Evolutionary conservation across 1,284 basidiomycete genomes (phyloP).

Genomic region (Fomitopsis palustris): DNA sequence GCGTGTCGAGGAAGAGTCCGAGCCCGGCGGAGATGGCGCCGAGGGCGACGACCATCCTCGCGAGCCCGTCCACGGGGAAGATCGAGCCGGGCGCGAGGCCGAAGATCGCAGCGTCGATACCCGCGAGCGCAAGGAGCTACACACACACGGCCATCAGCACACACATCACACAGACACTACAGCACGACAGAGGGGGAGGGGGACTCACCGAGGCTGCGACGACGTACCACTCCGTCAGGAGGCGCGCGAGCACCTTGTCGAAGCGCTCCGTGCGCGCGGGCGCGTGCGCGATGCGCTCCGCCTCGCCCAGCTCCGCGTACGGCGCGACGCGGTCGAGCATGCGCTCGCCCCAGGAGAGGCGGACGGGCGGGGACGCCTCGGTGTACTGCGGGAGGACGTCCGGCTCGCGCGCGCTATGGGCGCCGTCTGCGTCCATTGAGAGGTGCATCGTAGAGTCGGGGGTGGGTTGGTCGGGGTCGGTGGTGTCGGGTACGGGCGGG

Average conservation of each 20-base stretch:
- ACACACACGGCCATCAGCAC: neutral
- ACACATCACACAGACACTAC: no score
- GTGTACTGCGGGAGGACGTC: constrained; percentile 37
- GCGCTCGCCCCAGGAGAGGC: constrained; percentile 34
- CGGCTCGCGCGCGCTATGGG: constrained; percentile 20
- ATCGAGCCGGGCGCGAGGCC: constrained; percentile 50
- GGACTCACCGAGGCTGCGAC: constrained; percentile 29
- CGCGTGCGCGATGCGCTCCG: neutral
- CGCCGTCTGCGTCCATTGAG: neutral
- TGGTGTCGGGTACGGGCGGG: constrained; percentile 4
- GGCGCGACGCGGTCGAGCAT: constrained; percentile 31
- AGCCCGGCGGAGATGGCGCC: constrained; percentile 57
- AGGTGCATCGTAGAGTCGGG: constrained; percentile 1
- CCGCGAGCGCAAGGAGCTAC: constrained; percentile 25
- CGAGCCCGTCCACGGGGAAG: constrained; percentile 42
- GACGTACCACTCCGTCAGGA: constrained; percentile 34
- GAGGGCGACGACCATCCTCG: constrained; percentile 47
- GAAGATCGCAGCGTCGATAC: constrained; percentile 44
- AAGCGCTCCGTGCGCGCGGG: constrained; percentile 27
- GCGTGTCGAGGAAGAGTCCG: constrained; percentile 56
- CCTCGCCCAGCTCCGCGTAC: neutral
- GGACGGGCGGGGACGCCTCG: constrained; percentile 24
- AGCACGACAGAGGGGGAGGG: neutral
- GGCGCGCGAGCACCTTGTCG: constrained; percentile 35
- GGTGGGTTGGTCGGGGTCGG: constrained; percentile 1